Base-by-base conservation (phyloP, 306 rosid genomes). In the Citrullus mucosospermus region DNA sequence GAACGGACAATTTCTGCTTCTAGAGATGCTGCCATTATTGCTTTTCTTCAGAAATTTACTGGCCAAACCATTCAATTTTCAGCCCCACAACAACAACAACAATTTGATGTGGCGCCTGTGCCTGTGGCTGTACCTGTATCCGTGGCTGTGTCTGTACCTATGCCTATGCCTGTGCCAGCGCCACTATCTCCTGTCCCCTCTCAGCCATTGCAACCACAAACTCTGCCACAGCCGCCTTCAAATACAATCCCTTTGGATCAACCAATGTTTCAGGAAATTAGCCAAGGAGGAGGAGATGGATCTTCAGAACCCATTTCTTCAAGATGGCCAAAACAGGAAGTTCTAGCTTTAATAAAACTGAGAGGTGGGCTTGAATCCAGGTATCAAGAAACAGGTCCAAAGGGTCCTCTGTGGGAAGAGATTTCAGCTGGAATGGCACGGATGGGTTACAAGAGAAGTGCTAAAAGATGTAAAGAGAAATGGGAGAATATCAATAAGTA, bases 401-500 rank as follows among this genome's bases (percentile, higher is more conserved):
- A 87, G 60, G 90, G 90, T 20, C 88, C 90, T 6, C 83, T 87
- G 6, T 87, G 90, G 90, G 90, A 87, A 51, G 86, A 84, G 54
- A 82, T 87, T 34, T 84, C 88, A 1, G 59, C 76, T 0, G 79
- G 75, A 12, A 84, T 87, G 90, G 58, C 43, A 20, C 78, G 56
- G 77, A 77, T 89, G 11, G 99, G 97, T 4, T 95, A 91, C 88
- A 80, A 83, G 7, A 82, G 97, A 66, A 95, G 82, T 67, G 48
- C 98, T 0, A 95, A 92, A 84, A 88, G 97, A 66, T 95, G 98
- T 89, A 92, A 95, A 62, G 99, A 95, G 85, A 95, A 95, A 78
- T 95, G 99, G 97, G 99, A 95, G 84, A 95, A 92, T 80, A 92
- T 95, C 72, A 95, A 95, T 88, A 92, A 92, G 86, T 95, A 95